A percentile compares a stretch with the other conserved stretches of the same genome.
Conservation (phyloP, 2,329 filamentous ascomycete genomes). For the Conoideocrella luteorostrata region DNA sequence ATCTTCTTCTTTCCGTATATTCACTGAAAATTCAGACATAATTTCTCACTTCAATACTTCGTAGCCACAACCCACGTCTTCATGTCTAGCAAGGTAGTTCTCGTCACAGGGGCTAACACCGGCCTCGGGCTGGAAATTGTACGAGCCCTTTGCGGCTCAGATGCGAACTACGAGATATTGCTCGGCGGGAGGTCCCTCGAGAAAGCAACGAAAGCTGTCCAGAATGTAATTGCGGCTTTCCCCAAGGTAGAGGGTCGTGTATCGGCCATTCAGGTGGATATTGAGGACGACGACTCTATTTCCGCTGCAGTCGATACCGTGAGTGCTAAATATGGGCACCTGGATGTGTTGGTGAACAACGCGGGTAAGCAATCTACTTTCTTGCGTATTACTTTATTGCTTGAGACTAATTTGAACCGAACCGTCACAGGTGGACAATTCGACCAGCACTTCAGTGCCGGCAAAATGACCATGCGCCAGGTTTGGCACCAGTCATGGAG, state of each 20-base stretch:
- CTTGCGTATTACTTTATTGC: no score
- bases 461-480: conserved; percentile 27
- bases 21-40: no score
- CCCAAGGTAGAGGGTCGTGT: not conserved
- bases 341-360: conserved; percentile 26
- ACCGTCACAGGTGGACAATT: conserved; percentile 27
- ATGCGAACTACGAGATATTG: conserved; percentile 17
- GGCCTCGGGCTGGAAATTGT: conserved; percentile 22
- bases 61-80: no score
- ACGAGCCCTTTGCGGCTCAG: conserved; percentile 14
- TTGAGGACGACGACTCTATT: conserved; percentile 14
- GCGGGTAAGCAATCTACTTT: conserved; percentile 12
- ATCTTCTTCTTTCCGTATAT: no score
- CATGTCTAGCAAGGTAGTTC: no score
- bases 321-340: conserved; percentile 9
- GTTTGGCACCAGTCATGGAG: conserved; percentile 37
- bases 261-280: conserved; percentile 15
- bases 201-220: not conserved
- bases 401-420: no score
- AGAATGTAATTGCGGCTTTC: conserved; percentile 16
- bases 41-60: no score
- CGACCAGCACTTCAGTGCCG: conserved; percentile 24
- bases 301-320: conserved; percentile 12
- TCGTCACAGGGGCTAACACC: conserved; percentile 18
- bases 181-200: conserved; percentile 18